These are phyloP conservation scores for Setomelanomma holmii DNA, from an alignment of 2,329 filamentous ascomycete species.

Conservation along the genomic window DNA sequence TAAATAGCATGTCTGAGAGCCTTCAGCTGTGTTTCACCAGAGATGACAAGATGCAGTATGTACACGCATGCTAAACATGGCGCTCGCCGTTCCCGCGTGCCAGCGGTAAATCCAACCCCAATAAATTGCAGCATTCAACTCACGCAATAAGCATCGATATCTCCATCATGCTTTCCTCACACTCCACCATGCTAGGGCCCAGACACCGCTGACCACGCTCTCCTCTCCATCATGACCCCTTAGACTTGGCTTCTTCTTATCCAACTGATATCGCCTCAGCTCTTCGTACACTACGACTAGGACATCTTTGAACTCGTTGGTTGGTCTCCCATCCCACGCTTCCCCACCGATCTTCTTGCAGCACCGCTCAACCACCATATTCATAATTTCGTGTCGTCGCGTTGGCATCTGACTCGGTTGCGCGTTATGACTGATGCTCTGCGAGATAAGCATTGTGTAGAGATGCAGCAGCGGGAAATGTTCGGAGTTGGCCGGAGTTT, in stretches of 20 bases:
- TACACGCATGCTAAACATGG: no score
- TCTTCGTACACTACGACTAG: slow-evolving; percentile 36
- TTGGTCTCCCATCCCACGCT: slow-evolving; percentile 24
- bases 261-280: slow-evolving; percentile 30
- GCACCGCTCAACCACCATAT: slow-evolving; percentile 35
- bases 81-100: no score
- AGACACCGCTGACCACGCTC: slow-evolving; percentile 54
- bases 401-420: slow-evolving; percentile 14
- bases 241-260: slow-evolving; percentile 32
- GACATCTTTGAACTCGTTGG: slow-evolving; percentile 31
- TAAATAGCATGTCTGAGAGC: no score
- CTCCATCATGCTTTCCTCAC: not conserved
- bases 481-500: slow-evolving; percentile 10
- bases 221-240: slow-evolving; percentile 36
- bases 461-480: slow-evolving; percentile 38
- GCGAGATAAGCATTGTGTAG: slow-evolving; percentile 41
- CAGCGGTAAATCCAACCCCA: no score
- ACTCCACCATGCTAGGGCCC: slow-evolving; percentile 48
- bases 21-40: no score
- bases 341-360: slow-evolving; percentile 30
- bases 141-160: no score
- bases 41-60: no score
- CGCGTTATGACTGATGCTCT: slow-evolving; percentile 30
- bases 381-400: slow-evolving; percentile 31
- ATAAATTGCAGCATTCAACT: not conserved